Percentiles rank a stretch among this genome's conserved stretches.
These are phyloP conservation scores for Populus hybrid DNA, from an alignment of 441 rosid genomes.

Conservation along the genomic window DNA sequence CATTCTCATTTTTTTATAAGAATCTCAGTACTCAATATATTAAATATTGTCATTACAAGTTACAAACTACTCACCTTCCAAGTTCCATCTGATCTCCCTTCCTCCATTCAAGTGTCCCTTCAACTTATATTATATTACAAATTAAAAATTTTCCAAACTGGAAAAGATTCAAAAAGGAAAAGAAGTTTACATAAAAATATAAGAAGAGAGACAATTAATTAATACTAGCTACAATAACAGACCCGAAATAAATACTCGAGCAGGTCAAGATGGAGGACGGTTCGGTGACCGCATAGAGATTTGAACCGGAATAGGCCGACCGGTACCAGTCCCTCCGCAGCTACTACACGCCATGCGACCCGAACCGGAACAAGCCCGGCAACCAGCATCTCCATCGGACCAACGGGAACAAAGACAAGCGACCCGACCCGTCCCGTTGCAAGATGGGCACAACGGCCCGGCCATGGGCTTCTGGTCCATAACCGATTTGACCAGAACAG, in stretches of 20 bases:
- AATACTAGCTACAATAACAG: background rate
- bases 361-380: constrained; percentile 88
- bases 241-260: background rate
- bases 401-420: constrained; percentile 73
- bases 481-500: constrained; percentile 71
- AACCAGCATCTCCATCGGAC: constrained; percentile 91
- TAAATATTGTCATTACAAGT: background rate
- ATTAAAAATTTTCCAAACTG: background rate
- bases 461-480: constrained; percentile 89
- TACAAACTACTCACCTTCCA: constrained; percentile 17
- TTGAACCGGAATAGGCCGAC: constrained; percentile 78
- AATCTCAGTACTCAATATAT: constrained; percentile 11
- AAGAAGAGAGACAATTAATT: background rate
- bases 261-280: constrained; percentile 29
- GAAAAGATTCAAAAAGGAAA: background rate
- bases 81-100: background rate
- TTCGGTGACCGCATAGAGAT: constrained; percentile 53
- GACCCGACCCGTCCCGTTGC: constrained; percentile 89
- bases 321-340: constrained; percentile 93
- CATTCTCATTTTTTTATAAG: constrained; percentile 1
- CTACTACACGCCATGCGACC: constrained; percentile 74
- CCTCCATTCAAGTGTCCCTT: constrained; percentile 4
- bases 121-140: constrained; percentile 9
- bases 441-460: constrained; percentile 65
- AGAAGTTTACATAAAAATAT: background rate